Evolutionary conservation across 805 yeast species (phyloP).

Genomic region (Pichia insulana): DNA sequence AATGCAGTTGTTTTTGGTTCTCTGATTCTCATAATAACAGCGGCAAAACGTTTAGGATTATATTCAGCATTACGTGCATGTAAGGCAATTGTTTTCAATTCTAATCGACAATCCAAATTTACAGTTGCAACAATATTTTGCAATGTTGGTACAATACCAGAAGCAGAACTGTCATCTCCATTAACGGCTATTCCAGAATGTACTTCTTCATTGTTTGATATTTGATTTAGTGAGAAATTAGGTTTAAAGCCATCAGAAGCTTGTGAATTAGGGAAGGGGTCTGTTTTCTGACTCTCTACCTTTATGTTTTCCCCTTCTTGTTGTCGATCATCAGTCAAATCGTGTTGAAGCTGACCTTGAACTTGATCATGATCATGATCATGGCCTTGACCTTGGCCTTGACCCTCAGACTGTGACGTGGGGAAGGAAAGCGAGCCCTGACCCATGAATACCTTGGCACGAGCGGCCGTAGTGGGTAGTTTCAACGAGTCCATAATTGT

Average conservation of each 20-base stretch:
- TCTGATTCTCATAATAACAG: conserved; percentile 97
- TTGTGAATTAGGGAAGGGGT: not conserved
- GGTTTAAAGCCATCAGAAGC: not conserved
- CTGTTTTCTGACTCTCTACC: conserved; percentile 9
- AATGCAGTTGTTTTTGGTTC: conserved; percentile 98
- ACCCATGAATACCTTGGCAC: conserved; percentile 65
- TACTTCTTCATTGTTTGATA: not conserved
- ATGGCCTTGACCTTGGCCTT: conserved; percentile 11
- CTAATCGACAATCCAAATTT: conserved; percentile 90
- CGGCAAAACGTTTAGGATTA: conserved; percentile 98
- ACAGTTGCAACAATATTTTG: conserved; percentile 98
- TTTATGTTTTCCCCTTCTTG: not conserved
- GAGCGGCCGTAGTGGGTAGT: conserved; percentile 69
- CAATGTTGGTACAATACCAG: conserved; percentile 93
- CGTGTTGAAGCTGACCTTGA: no score
- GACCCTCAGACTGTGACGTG: conserved; percentile 29
- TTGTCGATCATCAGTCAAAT: no score
- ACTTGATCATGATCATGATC: not conserved
- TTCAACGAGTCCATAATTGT: conserved; percentile 57
- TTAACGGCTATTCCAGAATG: conserved; percentile 7
- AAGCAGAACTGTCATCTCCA: conserved; percentile 61
- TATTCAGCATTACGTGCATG: conserved; percentile 99
- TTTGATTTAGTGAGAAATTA: not conserved
- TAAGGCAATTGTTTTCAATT: conserved; percentile 91
- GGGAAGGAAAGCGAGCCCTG: conserved; percentile 58